These are phyloP conservation scores for Begonia loranthoides DNA, from an alignment of 306 rosid species.

Conservation along the genomic window DNA sequence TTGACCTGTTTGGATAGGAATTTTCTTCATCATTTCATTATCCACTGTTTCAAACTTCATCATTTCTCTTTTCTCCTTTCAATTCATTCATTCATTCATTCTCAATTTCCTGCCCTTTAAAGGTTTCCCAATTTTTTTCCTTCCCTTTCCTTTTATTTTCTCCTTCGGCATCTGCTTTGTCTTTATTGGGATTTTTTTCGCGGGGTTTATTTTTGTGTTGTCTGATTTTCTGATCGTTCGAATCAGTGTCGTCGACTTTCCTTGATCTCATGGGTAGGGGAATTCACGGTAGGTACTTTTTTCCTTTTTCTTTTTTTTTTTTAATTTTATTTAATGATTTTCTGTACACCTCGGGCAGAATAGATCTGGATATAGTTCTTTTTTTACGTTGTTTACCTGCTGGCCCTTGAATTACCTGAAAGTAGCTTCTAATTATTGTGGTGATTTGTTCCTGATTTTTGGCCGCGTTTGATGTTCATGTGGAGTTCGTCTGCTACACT, in stretches of 20 bases:
- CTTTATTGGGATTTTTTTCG: neutral
- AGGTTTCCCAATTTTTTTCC: neutral
- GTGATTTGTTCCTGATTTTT: no score
- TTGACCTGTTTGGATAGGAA: conserved; percentile 11
- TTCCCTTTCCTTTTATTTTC: neutral
- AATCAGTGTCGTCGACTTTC: neutral
- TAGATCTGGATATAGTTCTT: conserved; percentile 44
- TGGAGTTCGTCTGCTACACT: neutral
- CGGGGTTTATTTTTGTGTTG: neutral
- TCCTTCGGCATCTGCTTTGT: neutral
- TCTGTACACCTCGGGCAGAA: conserved; percentile 1
- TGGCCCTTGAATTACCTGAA: conserved; percentile 8
- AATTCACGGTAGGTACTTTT: neutral
- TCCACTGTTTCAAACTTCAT: neutral
- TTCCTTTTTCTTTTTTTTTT: neutral
- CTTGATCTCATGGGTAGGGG: neutral
- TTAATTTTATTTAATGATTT: no score
- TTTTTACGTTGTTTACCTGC: conserved; percentile 13
- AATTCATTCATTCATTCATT: neutral
- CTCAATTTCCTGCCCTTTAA: no score
- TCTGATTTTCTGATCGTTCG: neutral
- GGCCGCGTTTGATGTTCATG: no score
- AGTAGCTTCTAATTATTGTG: neutral
- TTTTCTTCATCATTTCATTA: neutral
- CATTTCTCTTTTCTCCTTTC: neutral